Conservation (phyloP, 2,329 filamentous ascomycete species). For the Harringtonia aguacate region DNA sequence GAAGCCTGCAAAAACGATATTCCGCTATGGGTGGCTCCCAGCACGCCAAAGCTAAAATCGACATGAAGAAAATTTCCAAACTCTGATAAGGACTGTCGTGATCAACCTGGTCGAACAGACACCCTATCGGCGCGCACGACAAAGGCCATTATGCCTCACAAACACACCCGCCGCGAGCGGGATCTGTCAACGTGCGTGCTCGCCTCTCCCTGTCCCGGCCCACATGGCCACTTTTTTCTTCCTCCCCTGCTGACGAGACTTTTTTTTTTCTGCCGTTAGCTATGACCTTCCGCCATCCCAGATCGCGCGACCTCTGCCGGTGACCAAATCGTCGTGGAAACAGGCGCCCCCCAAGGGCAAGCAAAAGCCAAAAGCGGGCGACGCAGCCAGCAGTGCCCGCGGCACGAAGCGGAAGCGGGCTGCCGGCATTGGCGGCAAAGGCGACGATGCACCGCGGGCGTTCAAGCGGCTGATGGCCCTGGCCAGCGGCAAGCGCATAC, state of each 20-base stretch:
- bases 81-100: background rate
- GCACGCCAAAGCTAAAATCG: background rate
- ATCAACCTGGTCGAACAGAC: too few relatives aligned
- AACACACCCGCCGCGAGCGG: slow-evolving; percentile 60
- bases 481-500: slow-evolving; percentile 47
- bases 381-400: background rate
- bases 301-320: slow-evolving; percentile 39
- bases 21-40: background rate
- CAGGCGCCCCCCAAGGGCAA: background rate
- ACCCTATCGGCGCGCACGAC: too few relatives aligned
- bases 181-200: slow-evolving; percentile 39
- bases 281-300: slow-evolving; percentile 40
- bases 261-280: slow-evolving; percentile 16
- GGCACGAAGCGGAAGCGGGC: slow-evolving; percentile 39
- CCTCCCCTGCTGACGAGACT: too few relatives aligned
- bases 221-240: background rate
- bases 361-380: slow-evolving; percentile 11
- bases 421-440: slow-evolving; percentile 12
- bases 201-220: background rate
- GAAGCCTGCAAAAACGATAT: background rate
- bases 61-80: slow-evolving; percentile 1
- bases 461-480: slow-evolving; percentile 80
- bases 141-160: slow-evolving; percentile 87
- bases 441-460: slow-evolving; percentile 77
- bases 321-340: slow-evolving; percentile 22